Evolutionary conservation across 371 early-diverging fungal species (phyloP), one percentile per base, ranked within the genome.

Genomic region (Mycotypha africana): DNA sequence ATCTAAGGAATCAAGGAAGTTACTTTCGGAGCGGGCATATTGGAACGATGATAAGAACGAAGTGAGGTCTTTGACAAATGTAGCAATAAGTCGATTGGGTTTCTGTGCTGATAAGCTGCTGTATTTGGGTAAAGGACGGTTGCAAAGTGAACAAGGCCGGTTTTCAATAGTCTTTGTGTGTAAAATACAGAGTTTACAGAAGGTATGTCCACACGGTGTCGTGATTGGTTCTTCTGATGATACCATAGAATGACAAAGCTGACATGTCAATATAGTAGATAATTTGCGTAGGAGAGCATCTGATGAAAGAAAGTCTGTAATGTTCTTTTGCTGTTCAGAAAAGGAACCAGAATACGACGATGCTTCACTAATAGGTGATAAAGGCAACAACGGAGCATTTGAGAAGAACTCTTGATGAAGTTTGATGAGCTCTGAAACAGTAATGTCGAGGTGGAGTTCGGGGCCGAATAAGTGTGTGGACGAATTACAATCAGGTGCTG

Each of bases 381-480:
- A n/a, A n/a, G n/a, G n/a, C n/a, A n/a, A n/a, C n/a, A n/a, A n/a
- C n/a, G n/a, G n/a, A n/a, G n/a, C n/a, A n/a, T n/a, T n/a, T n/a
- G n/a, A n/a, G n/a, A n/a, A n/a, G n/a, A n/a, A n/a, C n/a, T n/a
- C n/a, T n/a, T n/a, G n/a, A n/a, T n/a, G n/a, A n/a, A n/a, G n/a
- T 28, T 50, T 23, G 10, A 46, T 36, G 10, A 60, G 43, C 31
- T 43, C 45, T 3, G 43, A 31, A 6, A 47, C 30, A 20, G 51
- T 43, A 12, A 26, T 41, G 28, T 60, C 55, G 1, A 33, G 28
- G 10, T 46, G 30, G 14, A 60, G 22, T 15, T 54, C 47, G 20
- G 60, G 60, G 2, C 60, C 60, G 40, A 60, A 60, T 7, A 60
- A 33, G 32, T 60, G 60, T 12, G 54, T 47, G n/a, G 38, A 24